These are phyloP conservation scores for Arthroderma uncinatum DNA, from an alignment of 2,329 filamentous ascomycete species.

Conservation along the genomic window DNA sequence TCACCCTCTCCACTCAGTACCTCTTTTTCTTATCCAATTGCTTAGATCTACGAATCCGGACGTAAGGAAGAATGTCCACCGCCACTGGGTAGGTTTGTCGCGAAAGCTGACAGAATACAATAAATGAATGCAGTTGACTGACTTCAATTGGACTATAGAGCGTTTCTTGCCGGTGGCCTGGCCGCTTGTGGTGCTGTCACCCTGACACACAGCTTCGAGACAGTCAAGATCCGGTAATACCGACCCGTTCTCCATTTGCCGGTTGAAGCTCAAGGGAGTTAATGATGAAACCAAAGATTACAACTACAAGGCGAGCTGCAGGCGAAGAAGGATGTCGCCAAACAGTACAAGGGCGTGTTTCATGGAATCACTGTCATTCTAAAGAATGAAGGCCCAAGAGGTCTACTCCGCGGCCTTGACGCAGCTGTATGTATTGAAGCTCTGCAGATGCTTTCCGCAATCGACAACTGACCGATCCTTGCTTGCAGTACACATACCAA, in stretches of 20 bases:
- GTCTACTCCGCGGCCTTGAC: slow-evolving; percentile 78
- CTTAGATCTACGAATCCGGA: neutral
- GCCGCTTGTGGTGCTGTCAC: slow-evolving; percentile 96
- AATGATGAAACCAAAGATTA: slow-evolving; percentile 47
- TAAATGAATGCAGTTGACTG: neutral
- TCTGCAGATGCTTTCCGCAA: no score
- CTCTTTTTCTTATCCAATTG: neutral
- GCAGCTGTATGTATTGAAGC: slow-evolving; percentile 50
- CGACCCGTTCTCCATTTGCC: neutral
- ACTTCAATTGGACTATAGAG: slow-evolving; percentile 37
- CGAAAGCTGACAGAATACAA: neutral
- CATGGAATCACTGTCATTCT: slow-evolving; percentile 86
- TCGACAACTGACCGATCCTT: slow-evolving; percentile 4
- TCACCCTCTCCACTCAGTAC: neutral
- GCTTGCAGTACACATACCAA: slow-evolving; percentile 72
- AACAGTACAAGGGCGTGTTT: slow-evolving; percentile 80
- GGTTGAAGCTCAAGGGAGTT: neutral
- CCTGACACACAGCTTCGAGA: slow-evolving; percentile 95
- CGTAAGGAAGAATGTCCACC: slow-evolving; percentile 40
- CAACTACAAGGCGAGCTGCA: slow-evolving; percentile 95
- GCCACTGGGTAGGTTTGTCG: slow-evolving; percentile 36
- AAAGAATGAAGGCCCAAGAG: slow-evolving; percentile 74
- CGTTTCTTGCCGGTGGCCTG: slow-evolving; percentile 91
- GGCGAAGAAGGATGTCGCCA: slow-evolving; percentile 68
- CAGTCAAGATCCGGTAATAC: slow-evolving; percentile 89